Percentiles rank a stretch among this genome's conserved stretches.
Conservation (phyloP, 345 rosid genomes). For the Eucalyptus tenuipes region DNA sequence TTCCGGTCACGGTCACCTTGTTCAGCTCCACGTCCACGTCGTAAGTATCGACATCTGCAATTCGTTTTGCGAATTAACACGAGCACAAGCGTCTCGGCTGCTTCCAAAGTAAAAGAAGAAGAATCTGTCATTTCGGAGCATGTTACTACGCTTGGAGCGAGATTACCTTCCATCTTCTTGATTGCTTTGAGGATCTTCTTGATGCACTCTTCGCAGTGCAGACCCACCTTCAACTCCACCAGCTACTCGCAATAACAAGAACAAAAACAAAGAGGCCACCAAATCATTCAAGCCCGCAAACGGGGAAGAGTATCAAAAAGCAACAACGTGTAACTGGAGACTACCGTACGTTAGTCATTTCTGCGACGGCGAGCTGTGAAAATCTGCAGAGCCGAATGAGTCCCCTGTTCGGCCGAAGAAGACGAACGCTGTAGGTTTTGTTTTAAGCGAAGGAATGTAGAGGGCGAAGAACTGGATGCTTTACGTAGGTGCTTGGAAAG, state of each 20-base stretch:
- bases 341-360: neutral
- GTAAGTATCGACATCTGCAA: conserved; percentile 64
- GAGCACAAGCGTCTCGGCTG: neutral
- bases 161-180: conserved; percentile 67
- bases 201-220: conserved; percentile 74
- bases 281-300: neutral
- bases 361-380: neutral
- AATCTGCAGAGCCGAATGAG: neutral
- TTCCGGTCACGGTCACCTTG: conserved; percentile 78
- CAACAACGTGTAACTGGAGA: neutral
- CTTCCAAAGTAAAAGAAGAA: neutral
- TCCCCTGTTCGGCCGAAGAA: neutral
- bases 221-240: conserved; percentile 71
- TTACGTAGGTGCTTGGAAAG: neutral
- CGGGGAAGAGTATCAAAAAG: neutral
- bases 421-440: neutral
- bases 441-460: neutral
- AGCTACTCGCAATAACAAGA: conserved; percentile 16
- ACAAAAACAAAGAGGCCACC: neutral
- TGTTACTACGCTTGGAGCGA: neutral
- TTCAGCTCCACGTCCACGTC: conserved; percentile 67
- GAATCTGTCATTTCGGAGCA: neutral
- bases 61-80: too few species aligned
- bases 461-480: neutral
- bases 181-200: conserved; percentile 79